Conservation (phyloP, 2,329 filamentous ascomycete genomes). For the Xylaria sp. region DNA sequence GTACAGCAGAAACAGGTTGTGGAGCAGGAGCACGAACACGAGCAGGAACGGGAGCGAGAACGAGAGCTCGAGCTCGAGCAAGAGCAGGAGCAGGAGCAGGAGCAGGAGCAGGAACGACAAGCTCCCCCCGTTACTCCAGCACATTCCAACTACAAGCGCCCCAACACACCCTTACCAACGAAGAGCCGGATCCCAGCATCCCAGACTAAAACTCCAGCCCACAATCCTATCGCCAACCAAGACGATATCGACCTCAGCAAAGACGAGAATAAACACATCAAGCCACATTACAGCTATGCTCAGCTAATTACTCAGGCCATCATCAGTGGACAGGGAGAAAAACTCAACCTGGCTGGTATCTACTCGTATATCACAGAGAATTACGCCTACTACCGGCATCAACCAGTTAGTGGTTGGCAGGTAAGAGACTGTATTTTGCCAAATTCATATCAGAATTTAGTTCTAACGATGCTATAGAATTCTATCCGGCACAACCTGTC, state of each 20-base stretch:
- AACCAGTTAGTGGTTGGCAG: constrained; percentile 79
- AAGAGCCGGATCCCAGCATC: constrained; percentile 33
- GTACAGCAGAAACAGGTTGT: neutral
- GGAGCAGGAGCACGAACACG: neutral
- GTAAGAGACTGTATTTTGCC: constrained; percentile 41
- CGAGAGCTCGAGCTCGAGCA: neutral
- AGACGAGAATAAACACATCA: constrained; percentile 83
- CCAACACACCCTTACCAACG: constrained; percentile 54
- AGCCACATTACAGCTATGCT: constrained; percentile 93
- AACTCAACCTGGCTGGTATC: constrained; percentile 85
- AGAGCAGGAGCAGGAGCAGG: neutral
- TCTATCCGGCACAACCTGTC: constrained; percentile 96
- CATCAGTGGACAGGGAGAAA: constrained; percentile 76
- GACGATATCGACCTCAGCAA: constrained; percentile 69
- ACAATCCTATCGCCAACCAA: constrained; percentile 38
- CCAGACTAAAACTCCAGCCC: constrained; percentile 37
- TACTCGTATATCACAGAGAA: constrained; percentile 88
- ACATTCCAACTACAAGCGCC: constrained; percentile 55
- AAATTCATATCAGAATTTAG: neutral
- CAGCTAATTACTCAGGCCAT: constrained; percentile 97
- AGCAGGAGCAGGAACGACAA: neutral
- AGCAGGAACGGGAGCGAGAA: neutral
- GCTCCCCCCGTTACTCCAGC: constrained; percentile 50
- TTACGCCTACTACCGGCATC: constrained; percentile 89
- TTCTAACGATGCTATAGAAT: constrained; percentile 53